Base-by-base conservation (phyloP, 352 stramenopile genomes). In the Halophytophthora polymorphica region DNA sequence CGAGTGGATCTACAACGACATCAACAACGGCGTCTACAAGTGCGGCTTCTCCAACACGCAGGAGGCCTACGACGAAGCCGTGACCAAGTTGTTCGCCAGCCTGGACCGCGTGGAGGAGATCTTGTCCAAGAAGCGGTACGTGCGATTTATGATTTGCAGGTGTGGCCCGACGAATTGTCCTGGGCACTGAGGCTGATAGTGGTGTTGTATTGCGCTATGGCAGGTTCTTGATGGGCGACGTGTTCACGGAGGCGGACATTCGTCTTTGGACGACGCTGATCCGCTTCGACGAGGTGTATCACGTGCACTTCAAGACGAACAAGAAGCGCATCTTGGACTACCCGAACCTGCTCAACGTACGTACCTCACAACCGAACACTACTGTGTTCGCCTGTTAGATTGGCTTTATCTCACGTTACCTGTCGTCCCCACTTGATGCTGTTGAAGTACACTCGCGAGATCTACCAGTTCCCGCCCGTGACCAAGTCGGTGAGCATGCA, bases 401-500 rank as follows among this genome's bases (percentile, higher is more conserved):
- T 35, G 41, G 29, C 17, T 18, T 12, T 38, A 23, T 12, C 4
- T n/a, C 28, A 33, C 14, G 17, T 23, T 46, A 19, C 19, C 39
- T 4, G 34, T n/a, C 36, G 29, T 35, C 6, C 6, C 17, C 13
- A 53, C 29, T 7, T 39, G 5, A 41, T 13, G 44, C 6, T 40
- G 22, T 43, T 60, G 36, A 40, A 86, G 75, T 92, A 90, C 45
- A 72, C 82, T 40, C 73, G 76, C 23, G 78, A 92, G 40, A 88
- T 98, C 45, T 98, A 98, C 72, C 93, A 98, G 67, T 91, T 96
- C 53, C 76, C 81, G 31, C 85, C 73, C 10, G 79, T 98, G 41
- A 64, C 77, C 38, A 78, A 82, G 38, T 88, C 88, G 18, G 78
- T 98, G 34, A 87, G 98, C 65, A 98, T 99, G 84, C 71, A 97